Evolutionary conservation across 805 yeast species (phyloP).

Genomic region (Danielozyma ontarioensis): DNA sequence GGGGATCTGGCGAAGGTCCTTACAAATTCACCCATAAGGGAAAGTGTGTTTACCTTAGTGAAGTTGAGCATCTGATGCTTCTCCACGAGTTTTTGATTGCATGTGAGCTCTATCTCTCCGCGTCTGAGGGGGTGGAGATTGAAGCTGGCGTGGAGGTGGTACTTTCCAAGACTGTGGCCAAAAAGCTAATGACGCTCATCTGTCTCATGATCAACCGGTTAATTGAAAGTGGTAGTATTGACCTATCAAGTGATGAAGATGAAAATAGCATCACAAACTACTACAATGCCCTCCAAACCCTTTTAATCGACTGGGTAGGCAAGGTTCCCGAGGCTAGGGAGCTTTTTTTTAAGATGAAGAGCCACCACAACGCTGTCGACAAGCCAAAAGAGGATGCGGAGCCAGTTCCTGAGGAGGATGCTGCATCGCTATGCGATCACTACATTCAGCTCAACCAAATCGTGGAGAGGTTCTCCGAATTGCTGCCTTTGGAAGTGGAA

Average conservation of each 20-base stretch:
- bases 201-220: conserved; percentile 61
- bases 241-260: conserved; percentile 20
- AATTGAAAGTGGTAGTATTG: conserved; percentile 39
- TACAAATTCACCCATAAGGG: conserved; percentile 57
- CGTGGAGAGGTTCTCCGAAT: not conserved
- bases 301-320: conserved; percentile 63
- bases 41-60: conserved; percentile 41
- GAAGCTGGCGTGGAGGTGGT: conserved; percentile 24
- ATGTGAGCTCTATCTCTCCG: conserved; percentile 28
- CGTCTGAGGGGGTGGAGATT: conserved; percentile 25
- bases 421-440: not conserved
- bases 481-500: not conserved
- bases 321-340: conserved; percentile 57
- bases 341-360: conserved; percentile 40
- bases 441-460: not conserved
- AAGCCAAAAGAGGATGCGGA: not conserved
- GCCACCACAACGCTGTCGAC: conserved; percentile 9
- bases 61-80: conserved; percentile 59
- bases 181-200: conserved; percentile 45
- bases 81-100: conserved; percentile 66
- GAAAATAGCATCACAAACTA: conserved; percentile 43
- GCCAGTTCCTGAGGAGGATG: not conserved
- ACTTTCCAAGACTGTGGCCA: conserved; percentile 27
- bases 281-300: conserved; percentile 52
- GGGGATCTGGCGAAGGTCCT: conserved; percentile 39